phyloP scores from a whole-genome alignment of 305 asterid species.

The Solanum hybrid region DNA sequence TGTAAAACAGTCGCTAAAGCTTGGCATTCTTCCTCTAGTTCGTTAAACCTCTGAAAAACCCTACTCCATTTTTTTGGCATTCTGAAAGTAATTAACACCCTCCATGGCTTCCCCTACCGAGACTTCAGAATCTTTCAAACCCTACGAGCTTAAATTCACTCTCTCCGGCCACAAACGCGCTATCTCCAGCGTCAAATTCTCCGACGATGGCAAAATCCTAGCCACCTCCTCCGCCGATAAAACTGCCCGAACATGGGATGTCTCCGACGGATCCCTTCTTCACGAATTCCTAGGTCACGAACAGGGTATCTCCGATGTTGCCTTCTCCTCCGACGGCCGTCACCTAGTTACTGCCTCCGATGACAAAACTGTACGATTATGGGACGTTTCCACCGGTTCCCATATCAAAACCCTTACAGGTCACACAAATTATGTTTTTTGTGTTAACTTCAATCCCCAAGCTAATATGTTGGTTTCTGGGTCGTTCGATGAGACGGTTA shows the following conservation, averaged over 20 bases:
- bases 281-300: constrained; percentile 74
- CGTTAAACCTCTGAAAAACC: not conserved
- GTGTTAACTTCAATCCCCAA: constrained; percentile 79
- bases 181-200: constrained; percentile 72
- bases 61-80: not conserved
- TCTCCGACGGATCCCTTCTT: constrained; percentile 28
- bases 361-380: constrained; percentile 74
- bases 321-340: constrained; percentile 72
- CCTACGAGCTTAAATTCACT: constrained; percentile 60
- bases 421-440: constrained; percentile 82
- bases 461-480: constrained; percentile 84
- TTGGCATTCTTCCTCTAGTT: not conserved
- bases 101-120: constrained; percentile 33
- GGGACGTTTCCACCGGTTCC: constrained; percentile 73
- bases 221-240: constrained; percentile 88
- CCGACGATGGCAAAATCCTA: constrained; percentile 65
- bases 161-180: constrained; percentile 73
- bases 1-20: not conserved
- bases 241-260: constrained; percentile 61
- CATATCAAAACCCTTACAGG: constrained; percentile 68
- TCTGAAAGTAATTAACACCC: not conserved
- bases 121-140: constrained; percentile 42
- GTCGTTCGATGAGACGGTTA: constrained; percentile 87
- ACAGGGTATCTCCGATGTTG: constrained; percentile 64
- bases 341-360: constrained; percentile 87